Conservation (phyloP, 2,329 filamentous ascomycete species). For the Dactylellina parvicollis region DNA sequence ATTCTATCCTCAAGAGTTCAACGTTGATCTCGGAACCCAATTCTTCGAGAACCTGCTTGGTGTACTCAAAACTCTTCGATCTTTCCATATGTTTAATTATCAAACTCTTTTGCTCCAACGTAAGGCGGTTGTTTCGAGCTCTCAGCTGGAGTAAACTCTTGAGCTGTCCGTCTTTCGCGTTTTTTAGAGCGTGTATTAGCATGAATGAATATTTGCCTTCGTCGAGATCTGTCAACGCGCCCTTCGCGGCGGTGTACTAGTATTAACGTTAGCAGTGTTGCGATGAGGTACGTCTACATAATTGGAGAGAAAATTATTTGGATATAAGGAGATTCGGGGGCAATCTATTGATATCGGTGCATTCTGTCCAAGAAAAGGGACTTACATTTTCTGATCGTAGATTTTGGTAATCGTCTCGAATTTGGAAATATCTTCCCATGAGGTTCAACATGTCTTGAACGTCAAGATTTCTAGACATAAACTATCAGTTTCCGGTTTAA, state of each 20-base stretch:
- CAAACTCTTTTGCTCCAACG: constrained; percentile 1
- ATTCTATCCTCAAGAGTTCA: neutral
- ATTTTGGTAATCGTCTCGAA: constrained; percentile 18
- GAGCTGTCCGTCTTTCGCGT: neutral
- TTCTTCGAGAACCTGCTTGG: constrained; percentile 1
- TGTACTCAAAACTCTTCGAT: constrained; percentile 18
- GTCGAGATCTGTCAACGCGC: constrained; percentile 21
- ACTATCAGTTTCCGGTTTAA: too few species aligned
- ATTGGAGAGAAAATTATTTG: too few species aligned
- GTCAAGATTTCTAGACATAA: too few species aligned
- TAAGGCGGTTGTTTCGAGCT: neutral
- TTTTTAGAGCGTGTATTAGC: constrained; percentile 17
- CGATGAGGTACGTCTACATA: too few species aligned
- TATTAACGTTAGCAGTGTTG: too few species aligned
- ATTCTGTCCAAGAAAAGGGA: too few species aligned
- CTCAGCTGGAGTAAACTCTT: constrained; percentile 3
- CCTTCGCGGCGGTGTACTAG: constrained; percentile 18
- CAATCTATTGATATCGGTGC: too few species aligned
- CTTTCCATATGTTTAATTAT: constrained; percentile 8
- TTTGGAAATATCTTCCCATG: constrained; percentile 15
- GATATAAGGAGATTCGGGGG: too few species aligned
- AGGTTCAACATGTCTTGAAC: constrained; percentile 1
- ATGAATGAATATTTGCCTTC: constrained; percentile 41
- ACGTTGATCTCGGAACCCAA: neutral
- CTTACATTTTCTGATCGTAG: too few species aligned